Evolutionary conservation across 2,329 filamentous ascomycete species (phyloP).

Genomic region (Penicillium sp.): DNA sequence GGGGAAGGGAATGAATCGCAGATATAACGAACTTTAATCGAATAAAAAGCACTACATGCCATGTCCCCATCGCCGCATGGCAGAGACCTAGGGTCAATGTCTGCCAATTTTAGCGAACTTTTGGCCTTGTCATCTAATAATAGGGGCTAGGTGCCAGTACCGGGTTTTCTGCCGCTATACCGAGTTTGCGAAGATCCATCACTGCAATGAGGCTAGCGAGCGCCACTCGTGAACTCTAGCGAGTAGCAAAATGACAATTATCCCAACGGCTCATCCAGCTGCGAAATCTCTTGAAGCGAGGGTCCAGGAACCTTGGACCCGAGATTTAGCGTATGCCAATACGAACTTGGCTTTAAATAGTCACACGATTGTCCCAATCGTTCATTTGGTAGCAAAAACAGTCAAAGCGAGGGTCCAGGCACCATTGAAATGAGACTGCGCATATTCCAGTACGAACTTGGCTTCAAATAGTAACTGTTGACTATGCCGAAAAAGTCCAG

Average conservation of each 20-base stretch:
- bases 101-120: no score
- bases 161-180: neutral
- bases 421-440: neutral
- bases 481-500: neutral
- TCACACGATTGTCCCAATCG: no score
- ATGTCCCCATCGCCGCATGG: no score
- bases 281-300: neutral
- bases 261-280: neutral
- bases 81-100: no score
- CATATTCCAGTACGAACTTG: neutral
- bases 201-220: slow-evolving; percentile 1
- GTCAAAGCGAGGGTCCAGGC: no score
- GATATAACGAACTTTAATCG: no score
- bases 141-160: neutral
- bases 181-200: neutral
- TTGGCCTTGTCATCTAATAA: neutral
- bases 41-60: no score
- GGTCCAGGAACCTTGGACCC: neutral
- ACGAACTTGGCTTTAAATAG: no score
- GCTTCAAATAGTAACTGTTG: slow-evolving; percentile 2
- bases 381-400: no score
- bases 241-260: neutral
- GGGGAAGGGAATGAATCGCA: no score
- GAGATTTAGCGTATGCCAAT: neutral
- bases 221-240: neutral